Conservation (phyloP, 805 yeast species). For the Limtongia smithiae region DNA sequence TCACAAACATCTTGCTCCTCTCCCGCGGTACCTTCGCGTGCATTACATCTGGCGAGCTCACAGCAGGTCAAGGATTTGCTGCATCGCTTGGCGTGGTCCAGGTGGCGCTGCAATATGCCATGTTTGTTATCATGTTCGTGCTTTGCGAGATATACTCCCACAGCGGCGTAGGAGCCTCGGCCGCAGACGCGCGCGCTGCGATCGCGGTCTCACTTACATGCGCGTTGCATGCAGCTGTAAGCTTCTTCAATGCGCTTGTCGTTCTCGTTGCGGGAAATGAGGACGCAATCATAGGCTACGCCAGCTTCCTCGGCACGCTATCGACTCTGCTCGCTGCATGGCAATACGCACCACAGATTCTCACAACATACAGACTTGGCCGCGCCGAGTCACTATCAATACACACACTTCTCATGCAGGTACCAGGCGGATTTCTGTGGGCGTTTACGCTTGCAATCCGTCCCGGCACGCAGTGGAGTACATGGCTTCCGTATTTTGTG, state of each 20-base stretch:
- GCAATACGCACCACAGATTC: constrained; percentile 77
- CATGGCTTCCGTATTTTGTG: constrained; percentile 75
- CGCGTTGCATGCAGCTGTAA: constrained; percentile 38
- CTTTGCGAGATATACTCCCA: constrained; percentile 21
- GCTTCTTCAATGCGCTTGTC: constrained; percentile 40
- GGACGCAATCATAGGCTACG: constrained; percentile 29
- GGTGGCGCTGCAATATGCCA: constrained; percentile 58
- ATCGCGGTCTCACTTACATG: constrained; percentile 37
- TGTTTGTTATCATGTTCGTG: constrained; percentile 50
- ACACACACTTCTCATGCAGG: constrained; percentile 78
- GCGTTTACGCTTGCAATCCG: constrained; percentile 65
- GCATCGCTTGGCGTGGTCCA: constrained; percentile 66
- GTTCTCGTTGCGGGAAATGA: no score
- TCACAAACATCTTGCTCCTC: constrained; percentile 62
- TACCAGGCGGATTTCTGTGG: constrained; percentile 86
- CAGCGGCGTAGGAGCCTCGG: constrained; percentile 1
- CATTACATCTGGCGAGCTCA: constrained; percentile 44
- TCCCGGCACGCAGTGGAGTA: constrained; percentile 79
- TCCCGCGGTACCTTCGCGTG: constrained; percentile 61
- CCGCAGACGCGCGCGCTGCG: constrained; percentile 7
- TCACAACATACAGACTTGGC: constrained; percentile 62
- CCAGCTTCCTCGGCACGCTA: constrained; percentile 60
- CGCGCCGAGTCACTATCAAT: constrained; percentile 79
- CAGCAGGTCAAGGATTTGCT: constrained; percentile 57
- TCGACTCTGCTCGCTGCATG: constrained; percentile 61